phyloP scores from a whole-genome alignment of 306 rosid species.

The Casuarina glauca region DNA sequence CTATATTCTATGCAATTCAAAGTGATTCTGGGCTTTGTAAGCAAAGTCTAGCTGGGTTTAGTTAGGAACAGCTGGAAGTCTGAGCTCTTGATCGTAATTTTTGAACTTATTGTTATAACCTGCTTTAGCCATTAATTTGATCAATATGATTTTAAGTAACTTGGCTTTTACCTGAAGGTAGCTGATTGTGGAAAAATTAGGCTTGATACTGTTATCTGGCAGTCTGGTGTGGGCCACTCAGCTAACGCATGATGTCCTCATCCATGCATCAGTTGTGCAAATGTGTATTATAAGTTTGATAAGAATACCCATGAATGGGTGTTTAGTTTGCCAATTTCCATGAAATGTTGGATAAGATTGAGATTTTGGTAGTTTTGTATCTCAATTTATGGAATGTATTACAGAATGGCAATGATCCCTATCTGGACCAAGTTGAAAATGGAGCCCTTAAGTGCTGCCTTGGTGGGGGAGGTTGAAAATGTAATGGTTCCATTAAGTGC shows the following conservation, averaged over 20 bases:
- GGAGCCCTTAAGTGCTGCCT: not conserved
- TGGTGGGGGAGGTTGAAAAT: not conserved
- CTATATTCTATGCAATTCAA: constrained; percentile 11
- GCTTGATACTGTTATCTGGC: not conserved
- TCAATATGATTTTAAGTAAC: not conserved
- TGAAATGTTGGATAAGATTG: not conserved
- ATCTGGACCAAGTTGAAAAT: not conserved
- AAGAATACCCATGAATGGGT: not conserved
- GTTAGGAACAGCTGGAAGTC: not conserved
- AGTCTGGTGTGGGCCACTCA: not conserved
- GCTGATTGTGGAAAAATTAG: not conserved
- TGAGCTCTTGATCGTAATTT: not conserved
- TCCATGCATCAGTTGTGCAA: not conserved
- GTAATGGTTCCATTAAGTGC: not conserved
- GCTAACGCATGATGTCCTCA: not conserved
- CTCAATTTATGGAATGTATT: constrained; percentile 13
- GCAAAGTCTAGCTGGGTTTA: not conserved
- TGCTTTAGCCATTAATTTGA: not conserved
- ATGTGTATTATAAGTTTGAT: not conserved
- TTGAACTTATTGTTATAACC: not conserved
- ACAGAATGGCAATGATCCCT: not conserved
- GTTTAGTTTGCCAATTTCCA: not conserved
- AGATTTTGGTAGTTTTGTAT: not conserved
- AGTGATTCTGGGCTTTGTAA: constrained; percentile 25
- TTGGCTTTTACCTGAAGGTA: not conserved